These are phyloP conservation scores for Marasmius sp. DNA, from an alignment of 1,284 basidiomycete species.

Conservation along the genomic window DNA sequence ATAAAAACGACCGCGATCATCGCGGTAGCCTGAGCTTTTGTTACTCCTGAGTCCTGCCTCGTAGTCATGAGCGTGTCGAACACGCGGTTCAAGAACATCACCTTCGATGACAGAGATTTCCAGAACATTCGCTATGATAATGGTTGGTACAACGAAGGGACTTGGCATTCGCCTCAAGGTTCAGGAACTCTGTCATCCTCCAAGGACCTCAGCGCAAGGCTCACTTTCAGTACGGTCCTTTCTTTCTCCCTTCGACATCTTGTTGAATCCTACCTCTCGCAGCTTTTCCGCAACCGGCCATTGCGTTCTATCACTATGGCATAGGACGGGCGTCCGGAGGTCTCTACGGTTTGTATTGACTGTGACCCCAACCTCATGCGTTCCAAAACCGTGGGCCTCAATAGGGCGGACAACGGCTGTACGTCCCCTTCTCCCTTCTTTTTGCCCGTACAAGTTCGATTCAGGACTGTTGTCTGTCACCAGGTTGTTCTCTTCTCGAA, in stretches of 20 bases:
- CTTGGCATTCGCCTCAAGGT: conserved; percentile 15
- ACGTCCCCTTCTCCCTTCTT: background rate
- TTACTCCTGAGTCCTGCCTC: too few relatives aligned
- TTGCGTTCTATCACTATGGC: background rate
- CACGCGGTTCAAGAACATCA: conserved; percentile 14
- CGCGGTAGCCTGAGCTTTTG: too few relatives aligned
- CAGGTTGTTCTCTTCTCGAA: background rate
- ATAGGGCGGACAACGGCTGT: background rate
- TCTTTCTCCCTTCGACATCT: background rate
- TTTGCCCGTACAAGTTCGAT: background rate
- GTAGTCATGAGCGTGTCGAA: too few relatives aligned
- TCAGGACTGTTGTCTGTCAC: background rate
- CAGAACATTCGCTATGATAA: conserved; percentile 16
- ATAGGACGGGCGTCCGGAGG: background rate
- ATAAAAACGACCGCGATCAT: too few relatives aligned
- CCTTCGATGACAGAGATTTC: conserved; percentile 25
- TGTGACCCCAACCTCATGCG: background rate
- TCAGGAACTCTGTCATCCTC: too few relatives aligned
- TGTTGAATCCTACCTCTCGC: background rate
- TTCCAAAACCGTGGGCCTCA: background rate
- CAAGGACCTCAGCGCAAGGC: too few relatives aligned
- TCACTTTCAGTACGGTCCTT: background rate
- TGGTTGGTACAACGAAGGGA: conserved; percentile 23
- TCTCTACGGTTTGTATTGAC: background rate
- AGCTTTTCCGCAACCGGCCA: conserved; percentile 7